These are phyloP conservation scores for Mucor circinelloides DNA, from an alignment of 371 early-diverging fungal genomes.

Conservation along the genomic window DNA sequence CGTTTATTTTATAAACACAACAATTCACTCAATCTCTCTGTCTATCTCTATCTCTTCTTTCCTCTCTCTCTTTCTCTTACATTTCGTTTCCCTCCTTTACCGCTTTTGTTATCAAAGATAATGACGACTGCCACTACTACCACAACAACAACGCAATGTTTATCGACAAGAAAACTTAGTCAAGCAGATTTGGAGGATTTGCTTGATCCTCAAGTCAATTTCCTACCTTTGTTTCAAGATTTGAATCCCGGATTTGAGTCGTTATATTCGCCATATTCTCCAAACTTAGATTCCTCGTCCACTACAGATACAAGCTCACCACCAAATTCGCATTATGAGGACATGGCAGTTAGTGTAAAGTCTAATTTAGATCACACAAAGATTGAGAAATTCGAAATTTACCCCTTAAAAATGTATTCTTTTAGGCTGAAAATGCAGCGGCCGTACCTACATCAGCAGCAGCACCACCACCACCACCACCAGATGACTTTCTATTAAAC, in stretches of 20 bases:
- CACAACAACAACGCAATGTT: not conserved
- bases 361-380: not conserved
- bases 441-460: not conserved
- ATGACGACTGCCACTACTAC: not conserved
- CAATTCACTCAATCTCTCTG: not conserved
- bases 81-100: not conserved
- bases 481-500: slow-evolving; percentile 3
- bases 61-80: not conserved
- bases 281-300: not conserved
- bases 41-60: not conserved
- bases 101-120: not conserved
- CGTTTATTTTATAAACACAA: not conserved
- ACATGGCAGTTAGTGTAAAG: not conserved
- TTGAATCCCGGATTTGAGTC: slow-evolving; percentile 2
- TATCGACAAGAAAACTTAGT: not conserved
- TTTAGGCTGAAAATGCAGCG: not conserved
- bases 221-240: slow-evolving; percentile 7
- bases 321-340: slow-evolving; percentile 7
- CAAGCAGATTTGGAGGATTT: slow-evolving; percentile 5
- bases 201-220: not conserved
- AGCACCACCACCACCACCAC: too few species aligned
- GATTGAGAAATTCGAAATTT: not conserved
- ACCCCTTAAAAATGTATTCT: not conserved
- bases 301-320: not conserved
- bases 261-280: not conserved